A percentile compares a stretch with the other conserved stretches of the same genome.
Evolutionary conservation across 2,329 filamentous ascomycete species (phyloP).

Genomic region (Grosmannia huntii): DNA sequence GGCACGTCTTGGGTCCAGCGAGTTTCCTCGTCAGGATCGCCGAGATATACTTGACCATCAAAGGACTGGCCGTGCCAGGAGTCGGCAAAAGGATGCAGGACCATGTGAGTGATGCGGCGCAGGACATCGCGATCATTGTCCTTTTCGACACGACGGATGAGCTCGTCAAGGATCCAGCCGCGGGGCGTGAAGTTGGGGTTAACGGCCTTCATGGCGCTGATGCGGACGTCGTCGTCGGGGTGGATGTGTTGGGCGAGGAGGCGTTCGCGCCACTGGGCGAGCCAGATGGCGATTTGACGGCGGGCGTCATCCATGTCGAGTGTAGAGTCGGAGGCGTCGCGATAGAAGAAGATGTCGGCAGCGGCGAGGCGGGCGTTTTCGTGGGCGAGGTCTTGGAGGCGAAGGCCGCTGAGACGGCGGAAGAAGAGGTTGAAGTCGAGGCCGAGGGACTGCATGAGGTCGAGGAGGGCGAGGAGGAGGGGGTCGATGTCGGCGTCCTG

Average conservation of each 20-base stretch:
- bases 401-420: conserved; percentile 57
- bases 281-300: conserved; percentile 61
- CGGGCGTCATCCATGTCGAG: conserved; percentile 38
- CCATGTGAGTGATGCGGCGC: conserved; percentile 67
- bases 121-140: conserved; percentile 70
- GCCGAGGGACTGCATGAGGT: conserved; percentile 68
- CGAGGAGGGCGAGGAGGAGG: conserved; percentile 70
- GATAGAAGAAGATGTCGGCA: conserved; percentile 68
- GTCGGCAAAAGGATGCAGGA: conserved; percentile 73
- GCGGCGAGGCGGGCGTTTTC: conserved; percentile 49
- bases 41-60: conserved; percentile 35
- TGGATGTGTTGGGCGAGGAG: conserved; percentile 57
- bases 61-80: conserved; percentile 46
- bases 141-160: conserved; percentile 82
- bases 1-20: conserved; percentile 82
- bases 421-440: conserved; percentile 95
- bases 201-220: conserved; percentile 63
- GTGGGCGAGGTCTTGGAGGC: conserved; percentile 48
- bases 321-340: conserved; percentile 49
- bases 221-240: conserved; percentile 42
- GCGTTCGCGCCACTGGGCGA: conserved; percentile 63
- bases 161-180: conserved; percentile 84
- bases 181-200: conserved; percentile 91
- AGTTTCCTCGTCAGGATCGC: conserved; percentile 60
- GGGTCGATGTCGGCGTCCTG: conserved; percentile 58